phyloP scores from a whole-genome alignment of 148 eudicot genomes.

The Agrostemma githago region DNA sequence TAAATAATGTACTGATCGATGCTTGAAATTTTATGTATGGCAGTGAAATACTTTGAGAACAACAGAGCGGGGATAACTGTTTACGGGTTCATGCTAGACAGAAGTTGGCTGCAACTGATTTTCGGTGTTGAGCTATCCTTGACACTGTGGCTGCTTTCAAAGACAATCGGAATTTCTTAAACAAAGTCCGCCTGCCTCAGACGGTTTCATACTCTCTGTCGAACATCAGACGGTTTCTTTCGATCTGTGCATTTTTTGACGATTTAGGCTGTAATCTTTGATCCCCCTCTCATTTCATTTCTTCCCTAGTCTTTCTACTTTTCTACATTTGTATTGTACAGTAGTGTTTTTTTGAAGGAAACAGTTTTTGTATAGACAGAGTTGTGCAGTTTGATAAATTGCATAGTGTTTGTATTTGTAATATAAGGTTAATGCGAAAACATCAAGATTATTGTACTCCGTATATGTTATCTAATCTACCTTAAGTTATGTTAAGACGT shows the following conservation, averaged over 20 bases:
- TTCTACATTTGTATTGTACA: not conserved
- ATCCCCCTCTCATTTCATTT: not conserved
- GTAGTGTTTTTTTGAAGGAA: not conserved
- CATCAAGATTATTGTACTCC: too few relatives aligned
- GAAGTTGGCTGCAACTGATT: constrained; percentile 69
- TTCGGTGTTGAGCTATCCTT: constrained; percentile 72
- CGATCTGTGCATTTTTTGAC: not conserved
- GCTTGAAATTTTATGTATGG: constrained; percentile 6
- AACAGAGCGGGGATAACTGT: constrained; percentile 81
- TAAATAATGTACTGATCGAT: too few relatives aligned
- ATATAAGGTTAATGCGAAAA: too few relatives aligned
- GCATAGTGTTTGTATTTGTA: not conserved
- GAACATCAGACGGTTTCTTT: not conserved
- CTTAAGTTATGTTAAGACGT: too few relatives aligned
- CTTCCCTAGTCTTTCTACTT: not conserved
- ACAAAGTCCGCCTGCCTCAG: not conserved
- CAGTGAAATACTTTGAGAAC: constrained; percentile 86
- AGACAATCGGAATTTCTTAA: constrained; percentile 55
- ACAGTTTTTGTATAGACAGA: not conserved
- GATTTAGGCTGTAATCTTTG: not conserved
- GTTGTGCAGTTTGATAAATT: not conserved
- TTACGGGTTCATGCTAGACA: constrained; percentile 72
- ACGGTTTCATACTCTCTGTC: not conserved
- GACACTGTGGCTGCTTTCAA: constrained; percentile 74
- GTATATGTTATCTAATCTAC: too few relatives aligned